phyloP scores from a whole-genome alignment of 192 early-diverging fungal species.

The Cetraspora pellucida region DNA sequence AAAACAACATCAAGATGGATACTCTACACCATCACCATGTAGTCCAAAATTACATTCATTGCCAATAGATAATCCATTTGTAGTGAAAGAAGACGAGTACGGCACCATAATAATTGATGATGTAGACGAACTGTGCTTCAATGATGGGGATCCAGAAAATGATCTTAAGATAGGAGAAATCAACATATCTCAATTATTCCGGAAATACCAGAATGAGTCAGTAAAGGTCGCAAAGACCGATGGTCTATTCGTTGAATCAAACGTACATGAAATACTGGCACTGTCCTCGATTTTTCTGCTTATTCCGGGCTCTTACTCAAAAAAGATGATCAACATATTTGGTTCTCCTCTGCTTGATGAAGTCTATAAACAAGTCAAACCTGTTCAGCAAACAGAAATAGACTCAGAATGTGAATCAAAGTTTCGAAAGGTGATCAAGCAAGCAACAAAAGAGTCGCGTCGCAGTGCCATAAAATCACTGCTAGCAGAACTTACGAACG shows the following conservation, averaged over 20 bases:
- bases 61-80: background rate
- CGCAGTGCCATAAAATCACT: background rate
- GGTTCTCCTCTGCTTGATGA: background rate
- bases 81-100: background rate
- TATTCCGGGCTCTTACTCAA: background rate
- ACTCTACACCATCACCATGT: constrained; percentile 8
- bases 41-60: background rate
- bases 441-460: background rate
- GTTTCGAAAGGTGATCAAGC: background rate
- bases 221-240: background rate
- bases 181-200: constrained; percentile 10
- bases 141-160: background rate
- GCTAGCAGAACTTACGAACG: background rate
- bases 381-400: background rate
- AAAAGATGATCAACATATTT: background rate
- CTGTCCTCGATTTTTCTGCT: constrained; percentile 5
- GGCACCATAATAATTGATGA: constrained; percentile 3
- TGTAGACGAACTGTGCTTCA: background rate
- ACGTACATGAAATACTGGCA: constrained; percentile 6
- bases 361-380: constrained; percentile 2
- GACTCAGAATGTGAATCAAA: background rate
- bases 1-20: background rate
- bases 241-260: background rate
- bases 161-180: background rate
- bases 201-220: background rate